Conservation (phyloP, 352 stramenopile species). For the Pythium periplocum region DNA sequence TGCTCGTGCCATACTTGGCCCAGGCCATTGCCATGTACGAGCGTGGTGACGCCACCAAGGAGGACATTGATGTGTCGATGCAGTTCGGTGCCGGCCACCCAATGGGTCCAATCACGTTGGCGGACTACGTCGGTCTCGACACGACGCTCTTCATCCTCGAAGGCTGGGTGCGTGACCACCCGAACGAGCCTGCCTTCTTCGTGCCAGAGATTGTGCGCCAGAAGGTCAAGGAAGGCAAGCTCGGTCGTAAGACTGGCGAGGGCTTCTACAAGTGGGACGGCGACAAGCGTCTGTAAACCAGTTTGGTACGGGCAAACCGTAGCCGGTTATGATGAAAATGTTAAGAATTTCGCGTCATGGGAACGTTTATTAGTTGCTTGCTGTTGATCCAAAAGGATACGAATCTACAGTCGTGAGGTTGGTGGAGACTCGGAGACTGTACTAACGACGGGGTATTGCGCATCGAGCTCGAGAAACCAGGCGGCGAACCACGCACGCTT, state of each 20-base stretch:
- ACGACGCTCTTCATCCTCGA: slow-evolving; percentile 95
- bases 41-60: slow-evolving; percentile 89
- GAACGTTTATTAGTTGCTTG: too few species aligned
- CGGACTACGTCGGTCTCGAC: slow-evolving; percentile 97
- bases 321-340: too few species aligned
- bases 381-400: too few species aligned
- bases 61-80: slow-evolving; percentile 98
- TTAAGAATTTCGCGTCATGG: too few species aligned
- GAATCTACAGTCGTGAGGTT: slow-evolving; percentile 1
- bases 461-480: slow-evolving; percentile 51
- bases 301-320: too few species aligned
- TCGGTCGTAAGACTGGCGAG: slow-evolving; percentile 95
- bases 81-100: slow-evolving; percentile 95
- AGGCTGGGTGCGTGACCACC: slow-evolving; percentile 95
- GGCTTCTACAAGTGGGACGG: slow-evolving; percentile 95
- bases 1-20: slow-evolving; percentile 71
- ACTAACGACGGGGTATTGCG: slow-evolving; percentile 19
- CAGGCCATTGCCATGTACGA: slow-evolving; percentile 94
- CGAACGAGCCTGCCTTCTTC: slow-evolving; percentile 94
- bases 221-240: slow-evolving; percentile 91
- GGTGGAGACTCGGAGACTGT: neutral
- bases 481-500: slow-evolving; percentile 56
- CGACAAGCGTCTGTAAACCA: slow-evolving; percentile 66
- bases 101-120: slow-evolving; percentile 93
- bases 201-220: slow-evolving; percentile 89